These are phyloP conservation scores for Penicillium sp. DNA, from an alignment of 2,329 filamentous ascomycete genomes.

Conservation along the genomic window DNA sequence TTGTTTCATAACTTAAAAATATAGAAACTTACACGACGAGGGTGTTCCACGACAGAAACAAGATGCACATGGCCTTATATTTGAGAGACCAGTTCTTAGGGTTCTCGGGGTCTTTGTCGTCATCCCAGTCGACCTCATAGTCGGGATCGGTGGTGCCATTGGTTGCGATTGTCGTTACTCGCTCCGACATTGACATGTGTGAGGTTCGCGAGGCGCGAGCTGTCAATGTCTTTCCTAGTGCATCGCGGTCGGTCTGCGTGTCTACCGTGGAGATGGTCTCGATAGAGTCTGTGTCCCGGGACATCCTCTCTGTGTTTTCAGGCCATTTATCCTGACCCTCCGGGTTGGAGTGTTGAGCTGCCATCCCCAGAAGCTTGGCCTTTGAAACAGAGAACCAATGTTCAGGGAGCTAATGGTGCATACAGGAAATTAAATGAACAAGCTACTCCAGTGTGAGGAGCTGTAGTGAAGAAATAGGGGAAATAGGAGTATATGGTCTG, in stretches of 20 bases:
- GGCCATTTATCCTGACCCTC: conserved; percentile 24
- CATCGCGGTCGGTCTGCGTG: conserved; percentile 27
- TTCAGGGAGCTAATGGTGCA: background rate
- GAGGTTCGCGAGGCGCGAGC: conserved; percentile 33
- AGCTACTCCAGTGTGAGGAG: background rate
- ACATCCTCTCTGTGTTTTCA: conserved; percentile 11
- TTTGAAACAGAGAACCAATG: background rate
- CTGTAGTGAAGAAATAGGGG: background rate
- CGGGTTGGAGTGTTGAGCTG: conserved; percentile 7
- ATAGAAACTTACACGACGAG: conserved; percentile 48
- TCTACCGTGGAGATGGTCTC: conserved; percentile 29
- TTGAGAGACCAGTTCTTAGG: conserved; percentile 66
- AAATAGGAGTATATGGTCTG: background rate
- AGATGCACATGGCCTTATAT: conserved; percentile 56
- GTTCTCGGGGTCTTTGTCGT: conserved; percentile 59
- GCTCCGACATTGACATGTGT: conserved; percentile 38
- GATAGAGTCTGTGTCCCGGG: conserved; percentile 28
- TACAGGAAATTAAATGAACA: background rate
- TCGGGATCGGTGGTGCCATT: conserved; percentile 52
- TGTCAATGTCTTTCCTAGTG: conserved; percentile 27
- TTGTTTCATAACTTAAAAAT: background rate
- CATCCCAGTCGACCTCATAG: conserved; percentile 72
- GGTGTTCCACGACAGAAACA: conserved; percentile 58
- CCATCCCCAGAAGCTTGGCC: conserved; percentile 17
- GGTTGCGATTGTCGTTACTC: conserved; percentile 47